Evolutionary conservation across 2,329 filamentous ascomycete species (phyloP).

Genomic region (Cladosporium sp.): DNA sequence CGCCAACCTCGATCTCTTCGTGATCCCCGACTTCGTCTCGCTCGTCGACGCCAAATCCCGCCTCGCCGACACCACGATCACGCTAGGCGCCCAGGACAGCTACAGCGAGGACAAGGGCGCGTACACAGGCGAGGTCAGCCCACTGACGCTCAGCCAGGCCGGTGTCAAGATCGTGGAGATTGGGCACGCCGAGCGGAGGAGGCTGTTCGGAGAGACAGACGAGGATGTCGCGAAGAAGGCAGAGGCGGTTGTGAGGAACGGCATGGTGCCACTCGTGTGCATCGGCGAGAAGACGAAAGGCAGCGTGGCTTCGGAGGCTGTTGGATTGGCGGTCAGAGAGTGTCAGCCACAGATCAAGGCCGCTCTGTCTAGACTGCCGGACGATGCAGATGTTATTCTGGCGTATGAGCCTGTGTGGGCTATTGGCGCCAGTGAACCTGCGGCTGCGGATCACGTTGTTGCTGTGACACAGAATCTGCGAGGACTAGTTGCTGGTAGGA

Average conservation of each 20-base stretch:
- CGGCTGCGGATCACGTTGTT: constrained; percentile 70
- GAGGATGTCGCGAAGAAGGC: constrained; percentile 67
- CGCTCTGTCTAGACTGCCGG: constrained; percentile 62
- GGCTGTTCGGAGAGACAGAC: constrained; percentile 75
- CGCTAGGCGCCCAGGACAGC: constrained; percentile 74
- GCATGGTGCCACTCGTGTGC: constrained; percentile 76
- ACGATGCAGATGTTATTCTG: constrained; percentile 68
- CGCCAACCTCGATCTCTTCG: constrained; percentile 66
- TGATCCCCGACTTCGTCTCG: constrained; percentile 76
- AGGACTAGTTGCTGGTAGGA: constrained; percentile 53
- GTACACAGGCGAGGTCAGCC: constrained; percentile 77
- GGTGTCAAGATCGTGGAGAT: constrained; percentile 74
- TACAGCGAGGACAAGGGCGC: constrained; percentile 70
- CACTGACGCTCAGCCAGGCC: constrained; percentile 63
- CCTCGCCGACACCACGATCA: constrained; percentile 52
- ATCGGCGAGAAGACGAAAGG: constrained; percentile 67
- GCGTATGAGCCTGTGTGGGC: constrained; percentile 91
- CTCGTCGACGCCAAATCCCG: constrained; percentile 54
- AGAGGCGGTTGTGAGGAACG: constrained; percentile 64
- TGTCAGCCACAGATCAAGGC: constrained; percentile 65
- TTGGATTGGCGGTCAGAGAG: constrained; percentile 63
- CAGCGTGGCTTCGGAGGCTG: constrained; percentile 47
- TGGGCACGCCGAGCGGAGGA: constrained; percentile 75
- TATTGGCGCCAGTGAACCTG: constrained; percentile 73
- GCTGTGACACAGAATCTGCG: constrained; percentile 67